Base-by-base conservation (phyloP, 805 yeast genomes). In the Candida ulmi region DNA sequence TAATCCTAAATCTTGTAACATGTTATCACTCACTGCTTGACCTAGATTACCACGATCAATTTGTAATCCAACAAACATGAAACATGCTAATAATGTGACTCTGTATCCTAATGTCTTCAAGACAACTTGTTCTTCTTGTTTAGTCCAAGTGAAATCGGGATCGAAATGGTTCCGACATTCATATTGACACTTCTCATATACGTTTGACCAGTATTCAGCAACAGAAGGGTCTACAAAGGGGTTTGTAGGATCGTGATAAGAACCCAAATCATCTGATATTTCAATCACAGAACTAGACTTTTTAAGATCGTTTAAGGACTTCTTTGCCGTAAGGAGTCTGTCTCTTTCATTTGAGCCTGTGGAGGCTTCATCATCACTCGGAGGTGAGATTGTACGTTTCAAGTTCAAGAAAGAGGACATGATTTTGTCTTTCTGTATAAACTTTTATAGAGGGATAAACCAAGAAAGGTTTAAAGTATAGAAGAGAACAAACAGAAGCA, bases 11-110 rank as follows among this genome's bases (percentile, higher is more conserved):
- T 80, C 83, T 2, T 55, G 60, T 37, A 80, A 56, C 48, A 80
- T 48, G 45, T 74, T 69, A 46, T 78, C 86, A 0, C 85, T 65
- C 9, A 76, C 66, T 3, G 83, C 83, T 50, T 78, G 82, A 2
- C 63, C 53, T 35, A 80, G 50, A 51, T 80, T 79, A 38, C 72
- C 72, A 43, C 86, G 60, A 55, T 78, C 83, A 37, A 78, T 51
- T 45, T 79, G 76, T 35, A 80, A 65, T 7, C 76, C 76, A 36
- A 71, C 59, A 52, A 79, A 78, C 75, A 78, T 66, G 38, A 78
- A 44, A 44, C 76, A 74, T 0, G 82, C 82, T 58, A 77, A 65
- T 17, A 75, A 52, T 5, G 78, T 64, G 18, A 80, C 81, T 36
- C 72, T 61, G 56, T 62, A 66, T 46, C 81, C 83, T 17, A 74